A percentile compares a stretch with the other conserved stretches of the same genome.
Evolutionary conservation across 1,284 basidiomycete species (phyloP).

Genomic region (Chalciporus piperatoides): DNA sequence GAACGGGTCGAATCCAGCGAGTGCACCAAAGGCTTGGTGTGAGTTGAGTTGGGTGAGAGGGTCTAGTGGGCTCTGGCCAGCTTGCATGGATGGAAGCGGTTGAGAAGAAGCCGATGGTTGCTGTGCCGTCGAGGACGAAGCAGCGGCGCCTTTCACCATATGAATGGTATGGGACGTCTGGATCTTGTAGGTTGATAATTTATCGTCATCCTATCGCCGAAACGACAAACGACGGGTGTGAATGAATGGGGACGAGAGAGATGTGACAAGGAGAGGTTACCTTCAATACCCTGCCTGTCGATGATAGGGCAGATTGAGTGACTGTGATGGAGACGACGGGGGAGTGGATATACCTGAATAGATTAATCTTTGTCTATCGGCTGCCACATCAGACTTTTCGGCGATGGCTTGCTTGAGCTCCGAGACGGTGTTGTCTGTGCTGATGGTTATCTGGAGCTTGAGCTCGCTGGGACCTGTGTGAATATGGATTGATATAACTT

Average conservation of each 20-base stretch:
- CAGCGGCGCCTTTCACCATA: constrained; percentile 84
- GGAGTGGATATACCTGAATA: constrained; percentile 65
- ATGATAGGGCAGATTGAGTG: neutral
- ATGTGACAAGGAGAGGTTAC: constrained; percentile 31
- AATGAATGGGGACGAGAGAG: neutral
- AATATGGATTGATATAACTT: neutral
- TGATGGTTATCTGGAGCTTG: constrained; percentile 82
- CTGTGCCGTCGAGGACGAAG: constrained; percentile 29
- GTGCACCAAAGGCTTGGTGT: constrained; percentile 64
- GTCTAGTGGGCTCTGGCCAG: constrained; percentile 78
- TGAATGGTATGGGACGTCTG: constrained; percentile 84
- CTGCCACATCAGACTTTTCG: constrained; percentile 78
- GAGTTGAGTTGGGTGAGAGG: constrained; percentile 73
- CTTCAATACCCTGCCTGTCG: constrained; percentile 67
- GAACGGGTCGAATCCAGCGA: constrained; percentile 86
- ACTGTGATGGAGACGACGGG: neutral
- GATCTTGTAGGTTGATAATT: constrained; percentile 83
- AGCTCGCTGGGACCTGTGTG: constrained; percentile 79
- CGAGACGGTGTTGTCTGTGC: constrained; percentile 72
- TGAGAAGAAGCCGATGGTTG: constrained; percentile 33
- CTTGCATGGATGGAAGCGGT: constrained; percentile 73
- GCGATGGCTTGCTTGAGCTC: constrained; percentile 88
- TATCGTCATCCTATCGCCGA: constrained; percentile 69
- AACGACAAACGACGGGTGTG: neutral
- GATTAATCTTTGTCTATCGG: constrained; percentile 80